Conservation (phyloP, 371 early-diverging fungal species). For the Quaeritorhiza haematococci region DNA sequence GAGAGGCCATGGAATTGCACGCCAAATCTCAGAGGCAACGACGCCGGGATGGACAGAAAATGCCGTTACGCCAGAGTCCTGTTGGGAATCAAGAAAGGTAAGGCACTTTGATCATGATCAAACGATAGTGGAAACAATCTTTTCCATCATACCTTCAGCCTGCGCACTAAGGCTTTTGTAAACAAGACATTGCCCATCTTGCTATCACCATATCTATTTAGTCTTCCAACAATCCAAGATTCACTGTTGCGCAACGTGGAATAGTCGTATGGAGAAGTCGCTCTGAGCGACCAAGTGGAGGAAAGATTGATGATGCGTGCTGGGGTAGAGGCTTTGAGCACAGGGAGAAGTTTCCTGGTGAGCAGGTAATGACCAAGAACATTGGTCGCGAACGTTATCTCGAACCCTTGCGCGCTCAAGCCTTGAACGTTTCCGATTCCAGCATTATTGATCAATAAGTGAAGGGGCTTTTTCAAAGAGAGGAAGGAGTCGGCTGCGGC, state of each 20-base stretch:
- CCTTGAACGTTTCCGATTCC: background rate
- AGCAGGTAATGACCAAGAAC: slow-evolving; percentile 36
- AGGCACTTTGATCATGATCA: slow-evolving; percentile 57
- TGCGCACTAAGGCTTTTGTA: slow-evolving; percentile 45
- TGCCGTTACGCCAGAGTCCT: too few species aligned
- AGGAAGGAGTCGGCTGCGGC: slow-evolving; percentile 48
- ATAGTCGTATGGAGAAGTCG: background rate
- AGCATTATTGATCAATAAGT: slow-evolving; percentile 53
- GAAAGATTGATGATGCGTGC: slow-evolving; percentile 50
- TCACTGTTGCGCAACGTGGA: slow-evolving; percentile 31
- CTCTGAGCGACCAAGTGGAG: slow-evolving; percentile 16
- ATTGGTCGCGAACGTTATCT: slow-evolving; percentile 19
- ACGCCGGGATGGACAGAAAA: slow-evolving; percentile 68
- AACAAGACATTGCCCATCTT: slow-evolving; percentile 69
- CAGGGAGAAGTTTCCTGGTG: slow-evolving; percentile 49
- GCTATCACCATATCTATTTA: slow-evolving; percentile 42
- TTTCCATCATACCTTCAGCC: slow-evolving; percentile 28
- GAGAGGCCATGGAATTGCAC: too few species aligned
- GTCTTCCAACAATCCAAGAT: slow-evolving; percentile 32
- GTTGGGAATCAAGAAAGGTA: too few species aligned
- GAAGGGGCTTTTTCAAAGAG: slow-evolving; percentile 36
- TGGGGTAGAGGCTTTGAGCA: slow-evolving; percentile 38
- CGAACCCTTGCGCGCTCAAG: background rate
- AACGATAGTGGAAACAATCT: background rate
- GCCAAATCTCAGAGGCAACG: slow-evolving; percentile 53